Conservation (phyloP, 768 basidiomycete genomes). For the Tricholoma sp. region DNA sequence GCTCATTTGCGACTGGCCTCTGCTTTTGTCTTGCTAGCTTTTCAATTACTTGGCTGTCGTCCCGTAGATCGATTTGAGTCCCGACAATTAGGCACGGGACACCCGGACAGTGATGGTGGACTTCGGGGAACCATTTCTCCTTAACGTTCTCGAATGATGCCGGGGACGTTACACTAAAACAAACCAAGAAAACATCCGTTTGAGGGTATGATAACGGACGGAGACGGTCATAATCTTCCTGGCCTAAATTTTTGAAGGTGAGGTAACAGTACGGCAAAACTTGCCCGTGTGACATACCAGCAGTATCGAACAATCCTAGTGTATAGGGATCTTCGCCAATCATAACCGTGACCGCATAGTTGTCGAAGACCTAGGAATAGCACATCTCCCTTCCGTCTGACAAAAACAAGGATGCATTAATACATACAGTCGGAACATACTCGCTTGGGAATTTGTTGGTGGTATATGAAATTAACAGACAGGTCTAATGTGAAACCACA, state of each 20-base stretch:
- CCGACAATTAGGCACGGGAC: constrained; percentile 99
- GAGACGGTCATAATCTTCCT: constrained; percentile 99
- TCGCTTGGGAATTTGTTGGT: constrained; percentile 99
- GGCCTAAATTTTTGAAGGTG: constrained; percentile 47
- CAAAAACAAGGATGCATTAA: constrained; percentile 20
- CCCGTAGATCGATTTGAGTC: constrained; percentile 95
- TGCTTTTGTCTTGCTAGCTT: constrained; percentile 97
- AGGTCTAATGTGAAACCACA: constrained; percentile 54
- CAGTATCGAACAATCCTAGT: constrained; percentile 96
- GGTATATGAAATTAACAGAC: constrained; percentile 94
- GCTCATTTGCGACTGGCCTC: constrained; percentile 80
- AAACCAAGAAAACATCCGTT: constrained; percentile 99
- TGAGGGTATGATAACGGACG: constrained; percentile 99
- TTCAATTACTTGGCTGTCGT: constrained; percentile 89
- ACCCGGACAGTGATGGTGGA: constrained; percentile 98
- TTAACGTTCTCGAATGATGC: constrained; percentile 99
- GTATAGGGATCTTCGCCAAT: constrained; percentile 99
- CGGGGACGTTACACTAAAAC: constrained; percentile 97
- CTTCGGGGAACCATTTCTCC: constrained; percentile 99
- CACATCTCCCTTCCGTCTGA: constrained; percentile 13
- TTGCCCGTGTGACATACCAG: constrained; percentile 58
- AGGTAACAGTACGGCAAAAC: constrained; percentile 5
- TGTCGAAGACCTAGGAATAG: constrained; percentile 76
- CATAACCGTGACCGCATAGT: constrained; percentile 99
- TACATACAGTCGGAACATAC: constrained; percentile 94